Conservation (phyloP, 1,284 basidiomycete species). For the Fomitopsis palustris region DNA sequence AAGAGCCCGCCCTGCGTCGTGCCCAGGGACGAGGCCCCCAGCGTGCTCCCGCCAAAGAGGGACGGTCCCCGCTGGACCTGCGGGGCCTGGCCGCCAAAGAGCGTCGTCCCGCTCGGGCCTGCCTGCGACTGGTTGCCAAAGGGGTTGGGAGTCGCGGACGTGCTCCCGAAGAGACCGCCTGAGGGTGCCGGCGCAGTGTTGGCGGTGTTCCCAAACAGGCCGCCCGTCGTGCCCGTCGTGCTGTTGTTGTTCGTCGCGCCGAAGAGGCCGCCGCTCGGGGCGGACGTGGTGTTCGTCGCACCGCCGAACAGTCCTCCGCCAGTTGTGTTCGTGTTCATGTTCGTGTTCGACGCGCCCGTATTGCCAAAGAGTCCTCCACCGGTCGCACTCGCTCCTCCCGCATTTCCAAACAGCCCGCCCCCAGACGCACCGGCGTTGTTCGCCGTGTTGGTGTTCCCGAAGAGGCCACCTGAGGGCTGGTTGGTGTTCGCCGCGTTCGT, state of each 20-base stretch:
- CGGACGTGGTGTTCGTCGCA: not conserved
- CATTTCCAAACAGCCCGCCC: not conserved
- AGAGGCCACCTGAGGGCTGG: slow-evolving; percentile 22
- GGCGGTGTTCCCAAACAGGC: slow-evolving; percentile 19
- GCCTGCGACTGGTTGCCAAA: slow-evolving; percentile 15
- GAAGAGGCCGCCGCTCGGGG: not conserved
- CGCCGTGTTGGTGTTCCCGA: slow-evolving; percentile 19
- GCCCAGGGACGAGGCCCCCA: slow-evolving; percentile 23
- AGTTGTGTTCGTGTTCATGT: slow-evolving; percentile 10
- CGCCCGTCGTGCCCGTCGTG: slow-evolving; percentile 14
- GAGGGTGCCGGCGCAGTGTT: not conserved
- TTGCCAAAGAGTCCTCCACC: slow-evolving; percentile 2
- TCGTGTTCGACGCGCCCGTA: not conserved
- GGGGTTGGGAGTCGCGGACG: slow-evolving; percentile 15
- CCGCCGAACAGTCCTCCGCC: slow-evolving; percentile 30
- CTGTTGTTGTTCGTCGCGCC: not conserved
- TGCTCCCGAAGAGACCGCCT: slow-evolving; percentile 5
- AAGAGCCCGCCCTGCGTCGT: slow-evolving; percentile 29
- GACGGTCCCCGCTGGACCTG: slow-evolving; percentile 25
- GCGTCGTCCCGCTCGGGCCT: slow-evolving; percentile 14
- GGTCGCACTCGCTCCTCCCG: slow-evolving; percentile 12
- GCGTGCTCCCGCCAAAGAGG: slow-evolving; percentile 30
- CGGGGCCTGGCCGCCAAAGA: slow-evolving; percentile 29
- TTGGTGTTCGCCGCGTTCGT: not conserved
- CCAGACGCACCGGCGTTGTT: not conserved